phyloP scores from a whole-genome alignment of 1,139 yeast species.

The Trichomonascaceae sp. region DNA sequence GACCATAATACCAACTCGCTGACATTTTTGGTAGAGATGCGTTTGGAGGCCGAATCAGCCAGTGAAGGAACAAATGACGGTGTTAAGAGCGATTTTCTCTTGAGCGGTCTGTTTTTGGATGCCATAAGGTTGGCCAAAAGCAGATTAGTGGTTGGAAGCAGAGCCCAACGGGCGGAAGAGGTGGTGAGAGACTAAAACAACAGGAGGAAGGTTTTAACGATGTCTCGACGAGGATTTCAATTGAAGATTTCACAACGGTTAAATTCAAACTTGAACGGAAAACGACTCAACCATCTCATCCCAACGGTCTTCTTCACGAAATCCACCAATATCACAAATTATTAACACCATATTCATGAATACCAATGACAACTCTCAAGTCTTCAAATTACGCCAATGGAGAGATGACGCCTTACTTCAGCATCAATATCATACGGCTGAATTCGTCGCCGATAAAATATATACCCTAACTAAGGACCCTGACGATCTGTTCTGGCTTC shows the following conservation, averaged over 20 bases:
- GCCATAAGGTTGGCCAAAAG: background rate
- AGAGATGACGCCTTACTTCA: conserved; percentile 91
- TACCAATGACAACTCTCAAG: conserved; percentile 49
- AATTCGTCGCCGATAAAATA: conserved; percentile 86
- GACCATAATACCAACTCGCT: conserved; percentile 49
- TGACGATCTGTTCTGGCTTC: conserved; percentile 94
- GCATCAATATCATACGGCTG: conserved; percentile 87
- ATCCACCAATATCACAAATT: no score
- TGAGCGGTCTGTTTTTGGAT: conserved; percentile 11
- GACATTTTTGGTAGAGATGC: conserved; percentile 31
- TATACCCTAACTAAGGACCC: conserved; percentile 74
- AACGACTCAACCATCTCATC: no score
- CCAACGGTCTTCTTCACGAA: no score
- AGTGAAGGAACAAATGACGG: conserved; percentile 22
- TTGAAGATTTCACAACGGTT: no score
- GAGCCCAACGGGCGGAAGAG: background rate
- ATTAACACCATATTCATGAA: background rate
- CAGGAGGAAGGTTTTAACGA: no score
- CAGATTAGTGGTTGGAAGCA: background rate
- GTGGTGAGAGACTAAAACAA: no score
- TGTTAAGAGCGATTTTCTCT: conserved; percentile 19
- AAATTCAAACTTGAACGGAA: no score
- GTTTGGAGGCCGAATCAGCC: background rate
- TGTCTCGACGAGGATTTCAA: no score
- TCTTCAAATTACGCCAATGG: conserved; percentile 85